Conservation (phyloP, 306 rosid species). For the Castanea mollissima region DNA sequence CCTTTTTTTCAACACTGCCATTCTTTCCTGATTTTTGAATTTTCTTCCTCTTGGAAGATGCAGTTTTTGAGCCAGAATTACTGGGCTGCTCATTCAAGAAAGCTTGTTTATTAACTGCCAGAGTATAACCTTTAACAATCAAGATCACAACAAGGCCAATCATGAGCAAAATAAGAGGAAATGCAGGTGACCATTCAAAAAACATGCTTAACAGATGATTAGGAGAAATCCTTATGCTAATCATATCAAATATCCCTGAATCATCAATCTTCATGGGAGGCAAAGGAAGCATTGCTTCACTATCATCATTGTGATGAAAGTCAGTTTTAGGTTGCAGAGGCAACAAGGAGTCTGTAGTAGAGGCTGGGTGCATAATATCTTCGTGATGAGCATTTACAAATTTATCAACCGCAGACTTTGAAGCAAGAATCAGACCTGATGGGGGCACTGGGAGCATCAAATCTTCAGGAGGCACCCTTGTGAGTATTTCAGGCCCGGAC, state of each 20-base stretch:
- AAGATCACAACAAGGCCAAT: conserved; percentile 30
- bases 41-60: conserved; percentile 51
- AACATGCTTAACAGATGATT: background rate
- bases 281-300: conserved; percentile 15
- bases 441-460: conserved; percentile 29
- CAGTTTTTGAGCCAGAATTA: conserved; percentile 32
- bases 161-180: conserved; percentile 19
- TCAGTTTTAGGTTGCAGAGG: conserved; percentile 9
- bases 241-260: conserved; percentile 23
- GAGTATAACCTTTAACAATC: conserved; percentile 14
- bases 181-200: conserved; percentile 24
- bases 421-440: conserved; percentile 35
- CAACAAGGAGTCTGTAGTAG: conserved; percentile 16
- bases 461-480: conserved; percentile 9
- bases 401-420: conserved; percentile 16
- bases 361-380: conserved; percentile 23
- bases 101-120: conserved; percentile 22
- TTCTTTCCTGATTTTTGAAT: conserved; percentile 36
- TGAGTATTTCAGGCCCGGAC: conserved; percentile 23
- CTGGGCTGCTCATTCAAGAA: conserved; percentile 20
- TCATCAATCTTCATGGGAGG: conserved; percentile 22
- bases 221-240: background rate
- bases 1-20: conserved; percentile 29
- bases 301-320: conserved; percentile 20
- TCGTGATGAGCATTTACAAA: conserved; percentile 17